Percentiles rank a stretch among this genome's conserved stretches.
These are phyloP conservation scores for Cornus controversa DNA, from an alignment of 148 eudicot species.

Conservation along the genomic window DNA sequence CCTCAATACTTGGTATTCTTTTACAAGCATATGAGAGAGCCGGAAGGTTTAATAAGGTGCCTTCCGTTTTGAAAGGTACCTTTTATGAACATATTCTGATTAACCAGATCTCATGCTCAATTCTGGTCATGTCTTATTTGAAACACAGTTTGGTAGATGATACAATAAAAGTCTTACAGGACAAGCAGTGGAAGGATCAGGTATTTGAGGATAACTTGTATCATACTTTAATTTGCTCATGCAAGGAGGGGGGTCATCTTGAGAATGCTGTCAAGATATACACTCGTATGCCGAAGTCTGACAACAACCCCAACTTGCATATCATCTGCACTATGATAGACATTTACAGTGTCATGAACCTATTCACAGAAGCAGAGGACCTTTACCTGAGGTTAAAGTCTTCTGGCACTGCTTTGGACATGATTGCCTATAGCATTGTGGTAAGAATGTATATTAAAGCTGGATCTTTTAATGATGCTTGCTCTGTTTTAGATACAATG, in stretches of 20 bases:
- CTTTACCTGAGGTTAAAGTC: conserved; percentile 52
- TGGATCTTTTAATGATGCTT: conserved; percentile 60
- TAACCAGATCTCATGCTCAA: conserved; percentile 83
- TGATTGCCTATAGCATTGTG: conserved; percentile 70
- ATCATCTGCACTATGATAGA: conserved; percentile 85
- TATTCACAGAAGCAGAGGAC: conserved; percentile 63
- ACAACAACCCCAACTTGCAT: conserved; percentile 64
- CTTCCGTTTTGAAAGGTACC: conserved; percentile 52
- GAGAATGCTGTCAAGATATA: conserved; percentile 72
- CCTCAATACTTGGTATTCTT: conserved; percentile 72
- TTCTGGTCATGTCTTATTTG: conserved; percentile 87
- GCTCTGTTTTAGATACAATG: conserved; percentile 62
- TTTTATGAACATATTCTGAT: conserved; percentile 58
- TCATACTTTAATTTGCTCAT: conserved; percentile 83
- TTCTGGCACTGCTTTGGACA: conserved; percentile 60
- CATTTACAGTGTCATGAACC: conserved; percentile 65
- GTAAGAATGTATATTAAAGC: conserved; percentile 85
- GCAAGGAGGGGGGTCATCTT: conserved; percentile 75
- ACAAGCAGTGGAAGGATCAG: conserved; percentile 70
- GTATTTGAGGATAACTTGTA: conserved; percentile 81
- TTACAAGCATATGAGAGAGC: conserved; percentile 74
- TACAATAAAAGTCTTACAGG: conserved; percentile 55
- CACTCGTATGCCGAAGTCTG: conserved; percentile 57
- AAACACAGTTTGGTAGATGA: conserved; percentile 62
- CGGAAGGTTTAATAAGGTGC: conserved; percentile 56